Conservation (phyloP, 2,329 filamentous ascomycete species). For the Botrytis paeoniae region DNA sequence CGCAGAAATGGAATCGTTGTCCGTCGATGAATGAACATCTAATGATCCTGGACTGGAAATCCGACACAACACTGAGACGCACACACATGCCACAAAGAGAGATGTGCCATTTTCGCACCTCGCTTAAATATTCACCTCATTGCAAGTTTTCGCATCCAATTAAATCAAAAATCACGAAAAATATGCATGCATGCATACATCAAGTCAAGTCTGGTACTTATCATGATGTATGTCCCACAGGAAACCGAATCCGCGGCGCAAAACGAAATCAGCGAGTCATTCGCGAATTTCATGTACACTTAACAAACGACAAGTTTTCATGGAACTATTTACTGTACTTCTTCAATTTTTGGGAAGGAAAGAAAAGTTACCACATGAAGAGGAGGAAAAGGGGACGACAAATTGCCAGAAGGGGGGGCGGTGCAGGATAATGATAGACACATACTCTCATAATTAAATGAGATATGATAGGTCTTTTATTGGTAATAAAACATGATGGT, state of each 20-base stretch:
- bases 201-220: slow-evolving; percentile 29
- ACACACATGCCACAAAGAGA: slow-evolving; percentile 5
- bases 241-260: slow-evolving; percentile 37
- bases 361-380: slow-evolving; percentile 18
- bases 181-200: slow-evolving; percentile 23
- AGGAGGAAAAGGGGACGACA: slow-evolving; percentile 9
- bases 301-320: slow-evolving; percentile 12
- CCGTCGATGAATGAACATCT: slow-evolving; percentile 33
- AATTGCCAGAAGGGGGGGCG: neutral
- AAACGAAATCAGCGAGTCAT: slow-evolving; percentile 6
- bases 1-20: slow-evolving; percentile 65
- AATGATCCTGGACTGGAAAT: slow-evolving; percentile 16
- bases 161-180: neutral
- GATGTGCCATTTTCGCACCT: slow-evolving; percentile 1
- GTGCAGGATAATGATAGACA: slow-evolving; percentile 4
- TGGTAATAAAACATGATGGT: neutral
- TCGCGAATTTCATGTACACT: slow-evolving; percentile 12
- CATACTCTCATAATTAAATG: slow-evolving; percentile 11
- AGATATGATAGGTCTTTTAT: slow-evolving; percentile 6
- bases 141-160: slow-evolving; percentile 20
- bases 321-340: neutral
- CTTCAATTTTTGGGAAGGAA: neutral
- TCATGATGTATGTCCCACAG: slow-evolving; percentile 26
- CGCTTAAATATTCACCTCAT: slow-evolving; percentile 22
- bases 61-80: slow-evolving; percentile 20